A percentile compares a stretch with the other conserved stretches of the same genome.
These are phyloP conservation scores for Alopecurus myosuroides DNA, from an alignment of 176 grass and related monocot species.

Conservation along the genomic window DNA sequence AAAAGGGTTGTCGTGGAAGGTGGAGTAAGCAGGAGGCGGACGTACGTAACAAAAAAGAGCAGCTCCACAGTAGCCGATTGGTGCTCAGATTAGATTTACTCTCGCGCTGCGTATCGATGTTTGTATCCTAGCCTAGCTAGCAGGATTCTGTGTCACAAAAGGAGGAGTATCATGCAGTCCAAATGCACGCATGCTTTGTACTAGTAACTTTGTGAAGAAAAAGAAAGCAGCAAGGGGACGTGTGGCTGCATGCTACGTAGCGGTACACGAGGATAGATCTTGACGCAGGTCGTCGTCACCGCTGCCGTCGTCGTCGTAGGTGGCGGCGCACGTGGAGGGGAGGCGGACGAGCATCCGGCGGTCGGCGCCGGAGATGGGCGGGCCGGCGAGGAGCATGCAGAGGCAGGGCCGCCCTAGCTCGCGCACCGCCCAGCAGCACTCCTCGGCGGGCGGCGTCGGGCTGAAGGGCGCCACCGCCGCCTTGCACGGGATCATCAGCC, in stretches of 20 bases:
- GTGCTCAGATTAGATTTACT: neutral
- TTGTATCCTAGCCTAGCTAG: neutral
- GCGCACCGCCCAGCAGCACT: slow-evolving; percentile 46
- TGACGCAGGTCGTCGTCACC: neutral
- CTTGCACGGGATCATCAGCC: slow-evolving; percentile 49
- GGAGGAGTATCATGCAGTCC: neutral
- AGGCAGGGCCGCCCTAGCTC: slow-evolving; percentile 45
- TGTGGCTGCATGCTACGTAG: neutral
- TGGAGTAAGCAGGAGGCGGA: neutral
- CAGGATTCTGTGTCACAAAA: neutral
- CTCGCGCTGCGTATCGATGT: neutral
- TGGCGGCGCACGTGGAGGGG: slow-evolving; percentile 26
- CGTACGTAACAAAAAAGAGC: neutral
- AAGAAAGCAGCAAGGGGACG: neutral
- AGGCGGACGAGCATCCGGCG: slow-evolving; percentile 33
- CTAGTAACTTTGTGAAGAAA: neutral
- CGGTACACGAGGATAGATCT: neutral
- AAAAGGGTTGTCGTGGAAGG: neutral
- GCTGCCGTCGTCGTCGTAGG: neutral
- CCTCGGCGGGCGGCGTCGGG: slow-evolving; percentile 26
- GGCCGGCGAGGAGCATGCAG: slow-evolving; percentile 39
- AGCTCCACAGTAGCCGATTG: neutral
- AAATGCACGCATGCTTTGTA: neutral
- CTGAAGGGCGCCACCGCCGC: slow-evolving; percentile 50
- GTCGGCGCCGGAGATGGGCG: slow-evolving; percentile 41